phyloP scores from a whole-genome alignment of 306 rosid genomes.

The Delonix regia region DNA sequence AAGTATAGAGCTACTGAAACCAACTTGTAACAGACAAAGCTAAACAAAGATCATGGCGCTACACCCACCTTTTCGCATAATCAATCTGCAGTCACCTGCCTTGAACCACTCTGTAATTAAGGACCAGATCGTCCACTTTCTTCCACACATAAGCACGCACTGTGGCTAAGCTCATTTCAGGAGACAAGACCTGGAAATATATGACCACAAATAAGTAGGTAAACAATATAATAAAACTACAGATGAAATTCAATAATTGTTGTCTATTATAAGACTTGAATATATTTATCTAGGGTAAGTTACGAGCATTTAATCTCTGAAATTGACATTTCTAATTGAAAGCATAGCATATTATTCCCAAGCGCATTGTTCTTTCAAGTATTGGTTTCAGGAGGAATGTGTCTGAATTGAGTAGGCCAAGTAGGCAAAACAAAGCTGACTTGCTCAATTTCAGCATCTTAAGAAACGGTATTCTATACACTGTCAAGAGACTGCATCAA shows the following conservation, averaged over 20 bases:
- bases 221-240: neutral
- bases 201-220: neutral
- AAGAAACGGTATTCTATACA: slow-evolving; percentile 1
- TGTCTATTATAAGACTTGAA: neutral
- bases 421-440: neutral
- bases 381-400: slow-evolving; percentile 8
- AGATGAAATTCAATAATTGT: neutral
- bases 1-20: slow-evolving; percentile 4
- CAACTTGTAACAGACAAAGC: slow-evolving; percentile 9
- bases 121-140: slow-evolving; percentile 77
- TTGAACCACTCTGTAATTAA: slow-evolving; percentile 75
- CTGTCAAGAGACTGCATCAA: slow-evolving; percentile 9
- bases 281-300: neutral
- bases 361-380: slow-evolving; percentile 7
- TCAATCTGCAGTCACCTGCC: slow-evolving; percentile 56
- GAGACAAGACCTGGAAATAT: slow-evolving; percentile 62
- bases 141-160: slow-evolving; percentile 87
- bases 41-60: slow-evolving; percentile 20
- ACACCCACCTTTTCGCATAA: slow-evolving; percentile 29
- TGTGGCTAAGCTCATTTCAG: slow-evolving; percentile 86
- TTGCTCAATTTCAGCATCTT: slow-evolving; percentile 11
- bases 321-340: neutral
- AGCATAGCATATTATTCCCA: neutral
- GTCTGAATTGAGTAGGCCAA: slow-evolving; percentile 6
- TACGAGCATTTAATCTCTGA: neutral